Conservation (phyloP, 2,329 filamentous ascomycete species). For the Scedosporium minutisporum region DNA sequence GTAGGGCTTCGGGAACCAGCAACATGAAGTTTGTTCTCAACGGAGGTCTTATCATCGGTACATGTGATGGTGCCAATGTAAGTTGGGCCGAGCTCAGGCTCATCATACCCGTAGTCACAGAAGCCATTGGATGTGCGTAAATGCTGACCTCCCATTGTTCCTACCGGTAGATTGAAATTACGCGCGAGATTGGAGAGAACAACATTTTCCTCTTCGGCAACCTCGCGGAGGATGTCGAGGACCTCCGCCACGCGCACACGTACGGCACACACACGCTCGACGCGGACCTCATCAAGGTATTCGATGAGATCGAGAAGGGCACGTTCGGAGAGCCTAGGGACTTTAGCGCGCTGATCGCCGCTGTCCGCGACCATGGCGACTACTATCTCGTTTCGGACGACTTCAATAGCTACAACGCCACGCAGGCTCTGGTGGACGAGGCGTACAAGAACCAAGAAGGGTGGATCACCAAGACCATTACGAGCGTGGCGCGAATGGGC, state of each 20-base stretch:
- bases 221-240: constrained; percentile 90
- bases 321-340: constrained; percentile 70
- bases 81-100: constrained; percentile 24
- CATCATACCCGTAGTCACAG: too few species aligned
- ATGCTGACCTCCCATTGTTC: constrained; percentile 6
- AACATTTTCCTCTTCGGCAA: constrained; percentile 99
- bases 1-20: constrained; percentile 66
- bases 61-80: constrained; percentile 94
- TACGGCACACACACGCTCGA: constrained; percentile 76
- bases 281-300: constrained; percentile 67
- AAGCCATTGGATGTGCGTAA: too few species aligned
- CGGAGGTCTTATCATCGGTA: constrained; percentile 93
- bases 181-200: constrained; percentile 87
- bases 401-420: constrained; percentile 89
- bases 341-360: constrained; percentile 75
- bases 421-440: constrained; percentile 83
- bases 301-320: constrained; percentile 68
- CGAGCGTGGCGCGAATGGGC: constrained; percentile 83
- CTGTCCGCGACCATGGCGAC: constrained; percentile 86
- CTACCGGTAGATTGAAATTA: constrained; percentile 70
- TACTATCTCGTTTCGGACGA: constrained; percentile 98
- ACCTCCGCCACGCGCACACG: constrained; percentile 81
- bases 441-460: constrained; percentile 86
- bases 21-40: constrained; percentile 99
- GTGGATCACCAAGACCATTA: constrained; percentile 87